Percentiles rank a stretch among this genome's conserved stretches.
These are phyloP conservation scores for Flagelloscypha sp. DNA, from an alignment of 768 basidiomycete species.

Conservation along the genomic window DNA sequence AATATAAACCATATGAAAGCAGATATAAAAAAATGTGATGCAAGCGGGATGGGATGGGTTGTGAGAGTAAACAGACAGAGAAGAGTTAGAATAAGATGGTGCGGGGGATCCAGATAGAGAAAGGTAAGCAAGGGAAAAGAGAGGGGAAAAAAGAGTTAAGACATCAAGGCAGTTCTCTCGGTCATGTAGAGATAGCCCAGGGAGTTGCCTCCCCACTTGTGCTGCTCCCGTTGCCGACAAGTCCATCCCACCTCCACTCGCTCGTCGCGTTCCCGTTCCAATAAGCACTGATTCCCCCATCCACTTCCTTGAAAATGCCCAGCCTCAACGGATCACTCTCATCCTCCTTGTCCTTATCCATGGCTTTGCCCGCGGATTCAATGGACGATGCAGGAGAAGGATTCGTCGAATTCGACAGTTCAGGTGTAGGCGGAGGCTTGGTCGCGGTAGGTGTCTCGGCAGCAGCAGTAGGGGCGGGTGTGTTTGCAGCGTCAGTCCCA, in stretches of 20 bases:
- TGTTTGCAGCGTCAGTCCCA: constrained; percentile 28
- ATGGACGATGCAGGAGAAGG: constrained; percentile 70
- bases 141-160: too few species aligned
- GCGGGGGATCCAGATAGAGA: too few species aligned
- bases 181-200: constrained; percentile 67
- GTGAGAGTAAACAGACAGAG: too few species aligned
- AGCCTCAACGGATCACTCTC: constrained; percentile 46
- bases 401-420: constrained; percentile 68
- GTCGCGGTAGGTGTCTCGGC: constrained; percentile 55
- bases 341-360: constrained; percentile 50
- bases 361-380: constrained; percentile 40
- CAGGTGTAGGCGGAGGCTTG: constrained; percentile 70
- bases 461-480: too few species aligned
- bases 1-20: too few species aligned
- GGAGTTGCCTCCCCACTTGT: too few species aligned
- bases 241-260: constrained; percentile 69
- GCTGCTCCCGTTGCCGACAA: constrained; percentile 56
- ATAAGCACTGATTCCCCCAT: constrained; percentile 68
- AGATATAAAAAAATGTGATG: too few species aligned
- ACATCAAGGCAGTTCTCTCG: too few species aligned
- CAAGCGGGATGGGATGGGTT: too few species aligned
- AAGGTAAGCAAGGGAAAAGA: too few species aligned
- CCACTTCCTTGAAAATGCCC: constrained; percentile 60
- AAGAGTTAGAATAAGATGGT: too few species aligned
- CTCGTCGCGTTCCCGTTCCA: constrained; percentile 37